Evolutionary conservation across 768 basidiomycete species (phyloP).

Genomic region (Russula sp.): DNA sequence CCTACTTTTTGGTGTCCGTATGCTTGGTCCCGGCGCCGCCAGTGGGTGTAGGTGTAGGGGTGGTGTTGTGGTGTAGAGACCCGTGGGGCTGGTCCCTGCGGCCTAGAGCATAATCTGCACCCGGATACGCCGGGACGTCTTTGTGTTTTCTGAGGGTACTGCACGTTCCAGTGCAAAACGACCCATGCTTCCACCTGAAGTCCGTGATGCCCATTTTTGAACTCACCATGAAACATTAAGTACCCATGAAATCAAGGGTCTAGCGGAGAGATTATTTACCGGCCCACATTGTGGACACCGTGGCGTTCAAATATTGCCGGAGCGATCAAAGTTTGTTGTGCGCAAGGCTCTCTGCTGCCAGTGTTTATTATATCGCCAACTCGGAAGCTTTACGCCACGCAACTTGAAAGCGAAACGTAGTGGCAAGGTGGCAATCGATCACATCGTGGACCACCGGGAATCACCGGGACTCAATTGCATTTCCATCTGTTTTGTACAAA

Average conservation of each 20-base stretch:
- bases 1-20: neutral
- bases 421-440: slow-evolving; percentile 10
- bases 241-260: neutral
- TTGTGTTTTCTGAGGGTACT: no score
- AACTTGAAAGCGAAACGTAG: neutral
- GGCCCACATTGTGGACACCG: neutral
- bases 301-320: neutral
- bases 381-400: slow-evolving; percentile 6
- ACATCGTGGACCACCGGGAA: slow-evolving; percentile 5
- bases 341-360: neutral
- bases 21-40: neutral
- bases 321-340: neutral
- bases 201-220: neutral
- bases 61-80: no score
- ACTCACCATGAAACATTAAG: no score
- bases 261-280: neutral
- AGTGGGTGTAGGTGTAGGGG: no score
- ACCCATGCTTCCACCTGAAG: neutral
- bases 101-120: no score
- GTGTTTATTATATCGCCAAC: neutral
- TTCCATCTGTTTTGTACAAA: slow-evolving; percentile 4
- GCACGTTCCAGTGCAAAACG: no score
- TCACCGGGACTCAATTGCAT: slow-evolving; percentile 7
- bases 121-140: no score
- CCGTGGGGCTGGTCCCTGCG: no score